These are phyloP conservation scores for Pichia kudriavzevii DNA, from an alignment of 1,139 yeast genomes.

Conservation along the genomic window DNA sequence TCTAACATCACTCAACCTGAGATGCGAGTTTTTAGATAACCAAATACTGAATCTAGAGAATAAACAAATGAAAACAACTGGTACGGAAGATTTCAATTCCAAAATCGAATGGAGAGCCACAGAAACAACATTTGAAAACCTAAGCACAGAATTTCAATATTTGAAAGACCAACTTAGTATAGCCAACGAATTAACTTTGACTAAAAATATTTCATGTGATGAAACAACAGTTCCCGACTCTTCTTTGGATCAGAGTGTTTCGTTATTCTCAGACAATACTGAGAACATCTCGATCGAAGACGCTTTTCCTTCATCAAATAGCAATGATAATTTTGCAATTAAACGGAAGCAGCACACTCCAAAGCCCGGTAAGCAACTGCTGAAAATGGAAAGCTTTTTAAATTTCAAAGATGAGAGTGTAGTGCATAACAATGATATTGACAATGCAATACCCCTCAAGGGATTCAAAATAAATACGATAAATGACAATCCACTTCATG, in stretches of 20 bases:
- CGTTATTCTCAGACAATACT: too few species aligned
- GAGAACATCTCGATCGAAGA: constrained; percentile 8
- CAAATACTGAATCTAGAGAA: constrained; percentile 31
- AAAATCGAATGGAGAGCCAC: constrained; percentile 34
- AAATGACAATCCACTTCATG: constrained; percentile 5
- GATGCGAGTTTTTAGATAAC: constrained; percentile 34
- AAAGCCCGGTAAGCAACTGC: too few species aligned
- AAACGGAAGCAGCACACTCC: background rate
- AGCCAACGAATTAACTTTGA: constrained; percentile 16
- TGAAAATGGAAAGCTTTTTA: constrained; percentile 26
- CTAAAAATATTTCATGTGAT: constrained; percentile 4
- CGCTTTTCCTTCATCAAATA: background rate
- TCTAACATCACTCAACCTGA: constrained; percentile 29
- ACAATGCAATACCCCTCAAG: constrained; percentile 12
- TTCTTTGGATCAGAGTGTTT: too few species aligned
- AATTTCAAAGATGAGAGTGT: constrained; percentile 11
- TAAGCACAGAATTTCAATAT: constrained; percentile 41
- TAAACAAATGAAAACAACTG: constrained; percentile 14
- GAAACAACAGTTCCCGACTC: constrained; percentile 3
- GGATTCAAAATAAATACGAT: constrained; percentile 17
- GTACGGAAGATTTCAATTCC: constrained; percentile 3
- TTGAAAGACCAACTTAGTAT: constrained; percentile 25
- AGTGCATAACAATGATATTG: background rate
- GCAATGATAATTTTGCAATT: background rate
- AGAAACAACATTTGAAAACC: constrained; percentile 42